phyloP scores from a whole-genome alignment of 2,329 filamentous ascomycete genomes.

The Fusarium devonianum region DNA sequence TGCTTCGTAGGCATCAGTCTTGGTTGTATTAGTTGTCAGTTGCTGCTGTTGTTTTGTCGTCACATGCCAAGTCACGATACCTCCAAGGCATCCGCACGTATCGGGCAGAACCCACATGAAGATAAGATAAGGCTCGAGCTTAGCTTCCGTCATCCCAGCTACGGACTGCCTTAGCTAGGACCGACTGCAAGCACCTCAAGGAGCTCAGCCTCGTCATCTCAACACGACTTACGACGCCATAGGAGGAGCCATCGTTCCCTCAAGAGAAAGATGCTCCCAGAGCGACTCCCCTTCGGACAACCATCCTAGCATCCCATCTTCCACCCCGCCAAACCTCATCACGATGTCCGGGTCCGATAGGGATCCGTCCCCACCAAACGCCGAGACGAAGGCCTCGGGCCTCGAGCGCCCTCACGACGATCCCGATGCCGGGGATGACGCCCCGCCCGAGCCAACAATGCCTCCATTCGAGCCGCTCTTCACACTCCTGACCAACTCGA shows the following conservation, averaged over 20 bases:
- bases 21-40: too few species aligned
- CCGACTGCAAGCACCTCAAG: constrained; percentile 3
- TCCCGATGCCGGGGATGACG: constrained; percentile 17
- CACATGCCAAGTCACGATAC: constrained; percentile 37
- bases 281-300: constrained; percentile 17
- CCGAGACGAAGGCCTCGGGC: constrained; percentile 18
- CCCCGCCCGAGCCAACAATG: constrained; percentile 22
- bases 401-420: constrained; percentile 21
- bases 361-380: constrained; percentile 34
- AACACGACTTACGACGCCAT: constrained; percentile 6
- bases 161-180: too few species aligned
- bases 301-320: constrained; percentile 1
- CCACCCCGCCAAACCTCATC: neutral
- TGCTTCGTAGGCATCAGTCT: neutral
- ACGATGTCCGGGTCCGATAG: constrained; percentile 39
- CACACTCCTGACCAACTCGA: constrained; percentile 79
- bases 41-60: constrained; percentile 12
- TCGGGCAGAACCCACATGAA: constrained; percentile 36
- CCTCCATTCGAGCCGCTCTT: constrained; percentile 80
- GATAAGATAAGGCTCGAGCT: constrained; percentile 44
- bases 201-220: constrained; percentile 19
- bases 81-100: too few species aligned
- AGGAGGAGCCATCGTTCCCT: constrained; percentile 3
- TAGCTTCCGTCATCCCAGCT: constrained; percentile 37
- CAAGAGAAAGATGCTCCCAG: constrained; percentile 38